These are phyloP conservation scores for Taiozyma onychis DNA, from an alignment of 1,139 yeast species.

Conservation along the genomic window DNA sequence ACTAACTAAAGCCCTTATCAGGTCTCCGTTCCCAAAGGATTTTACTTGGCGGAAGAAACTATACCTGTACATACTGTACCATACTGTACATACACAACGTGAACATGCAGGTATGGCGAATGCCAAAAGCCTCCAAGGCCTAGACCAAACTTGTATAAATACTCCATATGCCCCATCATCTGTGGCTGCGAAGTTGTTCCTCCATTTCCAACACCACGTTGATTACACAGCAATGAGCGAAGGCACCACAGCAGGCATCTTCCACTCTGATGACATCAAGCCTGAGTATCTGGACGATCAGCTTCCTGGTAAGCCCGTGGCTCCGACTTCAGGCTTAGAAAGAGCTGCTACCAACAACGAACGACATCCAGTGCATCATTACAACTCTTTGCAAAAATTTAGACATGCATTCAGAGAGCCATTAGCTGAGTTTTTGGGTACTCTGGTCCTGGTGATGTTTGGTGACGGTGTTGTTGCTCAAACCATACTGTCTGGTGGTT, in stretches of 20 bases:
- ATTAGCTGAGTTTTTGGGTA: slow-evolving; percentile 45
- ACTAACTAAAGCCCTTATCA: too few species aligned
- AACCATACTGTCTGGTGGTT: slow-evolving; percentile 29
- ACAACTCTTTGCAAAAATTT: slow-evolving; percentile 19
- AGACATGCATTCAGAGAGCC: slow-evolving; percentile 25
- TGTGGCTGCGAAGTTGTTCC: background rate
- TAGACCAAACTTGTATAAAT: background rate
- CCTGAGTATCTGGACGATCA: slow-evolving; percentile 21
- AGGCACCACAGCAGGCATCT: slow-evolving; percentile 24
- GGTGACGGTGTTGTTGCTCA: slow-evolving; percentile 46
- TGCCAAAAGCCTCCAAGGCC: background rate
- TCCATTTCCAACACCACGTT: background rate
- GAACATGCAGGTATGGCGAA: background rate
- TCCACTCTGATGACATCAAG: slow-evolving; percentile 25
- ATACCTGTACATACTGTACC: too few species aligned
- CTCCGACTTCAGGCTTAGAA: slow-evolving; percentile 24
- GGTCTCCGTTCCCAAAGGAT: too few species aligned
- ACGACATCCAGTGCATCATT: slow-evolving; percentile 7
- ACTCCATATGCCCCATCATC: background rate
- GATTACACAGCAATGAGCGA: slow-evolving; percentile 15
- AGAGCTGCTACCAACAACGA: slow-evolving; percentile 18
- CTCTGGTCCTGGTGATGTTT: slow-evolving; percentile 35
- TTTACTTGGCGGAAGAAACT: too few species aligned
- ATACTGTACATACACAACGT: background rate
- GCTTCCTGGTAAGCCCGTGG: slow-evolving; percentile 20